Evolutionary conservation across 192 early-diverging fungal species (phyloP), one percentile per base, ranked within the genome.

Genomic region (Pilaira anomala): DNA sequence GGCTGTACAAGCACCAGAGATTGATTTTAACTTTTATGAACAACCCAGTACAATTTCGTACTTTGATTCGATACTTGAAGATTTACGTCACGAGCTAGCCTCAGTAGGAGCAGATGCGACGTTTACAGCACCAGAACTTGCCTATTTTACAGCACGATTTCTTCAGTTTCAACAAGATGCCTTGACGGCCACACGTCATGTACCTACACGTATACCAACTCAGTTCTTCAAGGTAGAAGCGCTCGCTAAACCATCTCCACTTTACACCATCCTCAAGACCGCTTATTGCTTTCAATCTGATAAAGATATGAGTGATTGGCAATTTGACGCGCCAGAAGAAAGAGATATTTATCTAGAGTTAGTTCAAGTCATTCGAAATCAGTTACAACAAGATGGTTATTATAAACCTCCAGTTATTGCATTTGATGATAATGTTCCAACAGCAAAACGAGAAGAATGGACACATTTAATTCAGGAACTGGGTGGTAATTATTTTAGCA

Each of bases 21-120:
- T 70, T 59, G 68, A 70, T 25, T 70, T 65, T 42, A 70, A 63
- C n/a, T 70, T 65, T 53, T 70, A 70, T 51, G 62, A 70, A 46
- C 68, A 70, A 48, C 68, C 68, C 24, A 65, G 68, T 55, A 70
- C 68, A 29, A 63, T 70, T 48, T 63, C 57, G 9, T 65, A 58
- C 19, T 70, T 70, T 70, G 68, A 70, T 60, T 48, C 62, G n/a
- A 42, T 70, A 13, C 48, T 63, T 18, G 48, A 59, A 21, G 33
- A 51, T 48, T 39, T 70, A 29, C 51, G 40, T 12, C 44, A 50
- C 21, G 68, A 63, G 29, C 30, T 70, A 22, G 62, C 55, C 11
- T 46, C 45, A 12, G 57, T 64, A 22, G 68, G 68, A 39, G 62
- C 55, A 42, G 68, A 69, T 33, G 52, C 62, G 26, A 53, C 68